Percentiles rank a stretch among this genome's conserved stretches.
These are phyloP conservation scores for Ogataea trehalophila DNA, from an alignment of 805 yeast species.

Conservation along the genomic window DNA sequence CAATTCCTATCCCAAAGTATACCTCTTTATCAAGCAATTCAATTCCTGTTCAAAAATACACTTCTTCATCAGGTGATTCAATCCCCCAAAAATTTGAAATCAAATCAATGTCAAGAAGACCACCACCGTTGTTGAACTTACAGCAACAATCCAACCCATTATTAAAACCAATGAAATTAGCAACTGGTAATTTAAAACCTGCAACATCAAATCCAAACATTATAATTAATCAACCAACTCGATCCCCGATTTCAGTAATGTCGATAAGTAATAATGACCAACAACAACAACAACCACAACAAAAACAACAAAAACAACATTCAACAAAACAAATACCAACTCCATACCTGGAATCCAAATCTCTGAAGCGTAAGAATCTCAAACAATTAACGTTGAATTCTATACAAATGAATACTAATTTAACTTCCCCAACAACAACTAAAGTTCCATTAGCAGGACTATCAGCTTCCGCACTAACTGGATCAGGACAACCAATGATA, in stretches of 20 bases:
- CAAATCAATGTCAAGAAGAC: conserved; percentile 2
- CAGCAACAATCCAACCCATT: neutral
- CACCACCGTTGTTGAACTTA: conserved; percentile 11
- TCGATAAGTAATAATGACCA: conserved; percentile 1
- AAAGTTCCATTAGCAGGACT: neutral
- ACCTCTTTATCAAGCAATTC: neutral
- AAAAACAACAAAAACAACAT: conserved; percentile 1
- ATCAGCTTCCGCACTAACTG: neutral
- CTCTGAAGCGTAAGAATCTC: conserved; percentile 53
- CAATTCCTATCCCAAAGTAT: neutral
- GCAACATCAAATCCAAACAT: conserved; percentile 2
- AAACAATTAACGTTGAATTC: conserved; percentile 46
- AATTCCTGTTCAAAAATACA: neutral
- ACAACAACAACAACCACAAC: conserved; percentile 3
- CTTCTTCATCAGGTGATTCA: neutral
- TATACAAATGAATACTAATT: conserved; percentile 8
- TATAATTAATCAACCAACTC: conserved; percentile 1
- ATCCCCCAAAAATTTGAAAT: neutral
- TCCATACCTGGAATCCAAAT: conserved; percentile 27
- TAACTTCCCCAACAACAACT: conserved; percentile 1
- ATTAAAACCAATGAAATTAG: neutral
- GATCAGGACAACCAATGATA: conserved; percentile 10
- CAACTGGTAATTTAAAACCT: neutral
- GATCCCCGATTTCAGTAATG: neutral
- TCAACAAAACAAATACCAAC: conserved; percentile 10